Percentiles rank a stretch among this genome's conserved stretches.
Evolutionary conservation across 345 rosid species (phyloP).

Genomic region (Erysimum cheiranthoides): DNA sequence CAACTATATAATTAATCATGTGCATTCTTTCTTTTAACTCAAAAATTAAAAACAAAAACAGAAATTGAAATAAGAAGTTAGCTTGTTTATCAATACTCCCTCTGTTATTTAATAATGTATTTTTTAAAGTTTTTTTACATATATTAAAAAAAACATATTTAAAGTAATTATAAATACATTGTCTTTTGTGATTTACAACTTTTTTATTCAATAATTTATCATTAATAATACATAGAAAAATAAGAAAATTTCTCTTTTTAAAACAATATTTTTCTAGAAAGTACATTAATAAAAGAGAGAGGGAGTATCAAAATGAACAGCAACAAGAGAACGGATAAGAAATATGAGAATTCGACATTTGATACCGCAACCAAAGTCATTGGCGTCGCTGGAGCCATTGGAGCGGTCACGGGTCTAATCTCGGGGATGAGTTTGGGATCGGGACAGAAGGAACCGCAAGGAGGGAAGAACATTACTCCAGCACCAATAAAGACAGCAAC

Average conservation of each 20-base stretch:
- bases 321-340: constrained; percentile 6
- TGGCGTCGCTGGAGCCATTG: constrained; percentile 27
- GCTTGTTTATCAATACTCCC: too few species aligned
- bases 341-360: neutral
- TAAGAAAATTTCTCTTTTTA: too few species aligned
- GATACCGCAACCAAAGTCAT: constrained; percentile 6
- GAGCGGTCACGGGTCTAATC: constrained; percentile 12
- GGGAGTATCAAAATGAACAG: constrained; percentile 8
- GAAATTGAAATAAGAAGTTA: too few species aligned
- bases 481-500: constrained; percentile 43
- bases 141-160: too few species aligned
- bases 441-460: neutral
- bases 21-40: neutral
- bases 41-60: neutral
- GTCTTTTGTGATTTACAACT: too few species aligned
- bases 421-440: constrained; percentile 16
- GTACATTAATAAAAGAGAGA: too few species aligned
- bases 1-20: constrained; percentile 21
- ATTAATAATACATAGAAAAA: too few species aligned
- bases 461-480: constrained; percentile 24
- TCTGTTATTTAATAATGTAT: too few species aligned
- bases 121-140: too few species aligned
- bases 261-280: too few species aligned
- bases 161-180: too few species aligned
- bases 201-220: too few species aligned